Conservation (phyloP, 202 grass and related monocot genomes). For the Sporobolus alterniflorus region DNA sequence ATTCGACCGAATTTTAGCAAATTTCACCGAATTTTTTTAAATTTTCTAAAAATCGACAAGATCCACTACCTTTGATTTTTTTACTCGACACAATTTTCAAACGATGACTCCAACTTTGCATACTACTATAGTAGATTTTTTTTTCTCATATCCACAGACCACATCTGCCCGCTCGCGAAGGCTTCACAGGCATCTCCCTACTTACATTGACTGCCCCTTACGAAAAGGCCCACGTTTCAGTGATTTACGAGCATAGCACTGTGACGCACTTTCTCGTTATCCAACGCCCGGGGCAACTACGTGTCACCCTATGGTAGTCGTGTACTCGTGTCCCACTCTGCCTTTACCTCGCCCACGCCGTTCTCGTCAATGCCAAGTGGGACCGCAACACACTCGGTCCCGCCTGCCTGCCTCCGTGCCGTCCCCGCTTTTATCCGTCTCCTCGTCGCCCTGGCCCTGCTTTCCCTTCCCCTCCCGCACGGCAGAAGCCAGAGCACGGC, state of each 20-base stretch:
- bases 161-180: neutral
- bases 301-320: slow-evolving; percentile 12
- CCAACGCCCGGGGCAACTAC: neutral
- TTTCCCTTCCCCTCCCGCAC: neutral
- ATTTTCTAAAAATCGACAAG: no score
- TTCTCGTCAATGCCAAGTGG: neutral
- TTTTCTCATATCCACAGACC: neutral
- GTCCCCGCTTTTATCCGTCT: neutral
- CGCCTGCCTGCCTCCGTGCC: neutral
- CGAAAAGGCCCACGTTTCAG: neutral
- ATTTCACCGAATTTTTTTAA: no score
- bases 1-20: no score
- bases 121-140: neutral
- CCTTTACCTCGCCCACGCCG: neutral
- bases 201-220: rapidly evolving
- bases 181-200: no score
- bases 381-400: neutral
- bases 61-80: no score
- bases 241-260: neutral
- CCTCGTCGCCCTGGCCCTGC: no score
- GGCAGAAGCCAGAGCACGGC: neutral
- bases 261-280: neutral
- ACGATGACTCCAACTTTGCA: no score
- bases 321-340: neutral
- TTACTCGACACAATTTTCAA: no score